Conservation (phyloP, 495 filamentous ascomycete species). For the Penicillium steckii region DNA sequence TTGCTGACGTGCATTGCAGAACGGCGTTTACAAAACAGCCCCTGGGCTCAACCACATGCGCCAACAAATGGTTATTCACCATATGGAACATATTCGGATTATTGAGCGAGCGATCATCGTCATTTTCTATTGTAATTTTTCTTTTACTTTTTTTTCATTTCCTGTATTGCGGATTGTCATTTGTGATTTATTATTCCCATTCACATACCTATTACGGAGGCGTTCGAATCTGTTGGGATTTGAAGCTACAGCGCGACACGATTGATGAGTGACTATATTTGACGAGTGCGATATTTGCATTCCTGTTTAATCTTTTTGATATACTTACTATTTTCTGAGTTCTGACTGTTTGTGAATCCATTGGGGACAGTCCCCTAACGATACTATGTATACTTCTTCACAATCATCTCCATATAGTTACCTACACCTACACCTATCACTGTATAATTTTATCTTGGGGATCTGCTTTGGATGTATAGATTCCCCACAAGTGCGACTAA, state of each 20-base stretch:
- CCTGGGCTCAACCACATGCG: conserved; percentile 18
- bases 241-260: conserved; percentile 4
- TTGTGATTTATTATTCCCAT: conserved; percentile 22
- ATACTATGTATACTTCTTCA: not conserved
- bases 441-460: not conserved
- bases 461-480: not conserved
- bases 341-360: too few relatives aligned
- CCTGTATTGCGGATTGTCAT: conserved; percentile 17
- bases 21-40: conserved; percentile 23
- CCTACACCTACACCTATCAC: not conserved
- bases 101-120: conserved; percentile 15
- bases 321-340: not conserved
- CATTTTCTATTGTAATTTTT: not conserved
- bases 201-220: conserved; percentile 19
- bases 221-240: conserved; percentile 8
- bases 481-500: conserved; percentile 11
- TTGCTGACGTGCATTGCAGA: conserved; percentile 17
- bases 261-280: conserved; percentile 11
- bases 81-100: conserved; percentile 34
- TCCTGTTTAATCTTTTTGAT: not conserved
- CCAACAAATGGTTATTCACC: conserved; percentile 21
- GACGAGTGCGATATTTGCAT: conserved; percentile 1
- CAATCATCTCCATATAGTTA: not conserved
- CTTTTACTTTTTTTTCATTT: not conserved
- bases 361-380: too few relatives aligned